These are phyloP conservation scores for Posidonia oceanica DNA, from an alignment of 116 monocot genomes.

Conservation along the genomic window DNA sequence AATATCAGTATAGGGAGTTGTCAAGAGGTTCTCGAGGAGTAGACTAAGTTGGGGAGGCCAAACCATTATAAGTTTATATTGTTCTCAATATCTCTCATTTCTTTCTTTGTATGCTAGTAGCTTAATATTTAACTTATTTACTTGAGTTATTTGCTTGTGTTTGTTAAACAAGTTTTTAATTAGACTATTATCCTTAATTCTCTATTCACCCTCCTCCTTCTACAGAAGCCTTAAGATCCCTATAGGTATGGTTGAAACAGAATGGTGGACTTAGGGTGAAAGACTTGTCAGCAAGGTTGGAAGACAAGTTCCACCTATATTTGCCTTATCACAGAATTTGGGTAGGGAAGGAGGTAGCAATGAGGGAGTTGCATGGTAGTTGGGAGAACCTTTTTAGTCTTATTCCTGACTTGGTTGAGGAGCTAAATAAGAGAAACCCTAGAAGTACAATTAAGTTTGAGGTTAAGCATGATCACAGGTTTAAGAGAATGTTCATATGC, in stretches of 20 bases:
- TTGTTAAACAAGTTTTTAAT: no score
- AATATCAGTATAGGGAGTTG: no score
- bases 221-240: no score
- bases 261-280: not conserved
- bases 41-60: no score
- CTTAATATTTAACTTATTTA: no score
- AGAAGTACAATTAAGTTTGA: not conserved
- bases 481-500: not conserved
- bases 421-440: not conserved
- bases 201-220: no score
- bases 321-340: not conserved
- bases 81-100: no score
- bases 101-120: no score
- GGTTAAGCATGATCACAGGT: not conserved
- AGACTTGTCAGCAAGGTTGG: not conserved
- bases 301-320: not conserved
- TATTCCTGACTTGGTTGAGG: not conserved
- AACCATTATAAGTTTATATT: no score
- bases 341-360: not conserved
- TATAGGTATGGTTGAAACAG: not conserved
- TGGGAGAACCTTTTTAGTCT: not conserved
- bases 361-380: not conserved
- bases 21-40: no score
- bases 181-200: no score
- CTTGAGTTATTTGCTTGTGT: no score